Evolutionary conservation across 2,329 filamentous ascomycete species (phyloP).

Genomic region (Aspergillus sp.): DNA sequence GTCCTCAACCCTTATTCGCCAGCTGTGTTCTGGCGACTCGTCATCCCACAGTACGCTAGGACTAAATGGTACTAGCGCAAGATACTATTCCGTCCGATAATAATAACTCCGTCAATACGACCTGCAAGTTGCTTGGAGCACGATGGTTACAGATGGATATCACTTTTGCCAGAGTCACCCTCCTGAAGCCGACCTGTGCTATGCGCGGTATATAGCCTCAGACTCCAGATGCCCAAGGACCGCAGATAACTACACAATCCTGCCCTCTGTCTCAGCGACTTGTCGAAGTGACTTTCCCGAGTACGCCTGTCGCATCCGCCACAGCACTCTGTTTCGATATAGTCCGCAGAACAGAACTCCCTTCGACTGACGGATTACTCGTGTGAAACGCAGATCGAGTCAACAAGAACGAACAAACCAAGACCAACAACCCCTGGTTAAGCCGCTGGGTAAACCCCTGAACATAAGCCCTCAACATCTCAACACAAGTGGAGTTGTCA

Average conservation of each 20-base stretch:
- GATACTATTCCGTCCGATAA: neutral
- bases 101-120: neutral
- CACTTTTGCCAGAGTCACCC: neutral
- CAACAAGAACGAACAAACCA: neutral
- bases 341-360: neutral
- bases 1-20: neutral
- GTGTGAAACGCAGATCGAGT: neutral
- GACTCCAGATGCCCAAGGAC: neutral
- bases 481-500: neutral
- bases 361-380: neutral
- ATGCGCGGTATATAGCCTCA: neutral
- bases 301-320: neutral
- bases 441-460: neutral
- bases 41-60: slow-evolving; percentile 29
- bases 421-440: neutral
- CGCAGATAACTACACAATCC: neutral
- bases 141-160: slow-evolving; percentile 12
- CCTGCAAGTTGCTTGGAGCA: neutral
- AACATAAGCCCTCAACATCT: neutral
- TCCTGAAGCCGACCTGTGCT: slow-evolving; percentile 3
- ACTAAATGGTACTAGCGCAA: neutral
- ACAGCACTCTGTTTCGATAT: neutral
- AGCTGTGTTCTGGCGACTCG: slow-evolving; percentile 28
- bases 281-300: neutral
- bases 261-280: neutral